Percentiles rank a stretch among this genome's conserved stretches.
Evolutionary conservation across 176 grass and related monocot genomes (phyloP).

Genomic region (Eleusine indica): DNA sequence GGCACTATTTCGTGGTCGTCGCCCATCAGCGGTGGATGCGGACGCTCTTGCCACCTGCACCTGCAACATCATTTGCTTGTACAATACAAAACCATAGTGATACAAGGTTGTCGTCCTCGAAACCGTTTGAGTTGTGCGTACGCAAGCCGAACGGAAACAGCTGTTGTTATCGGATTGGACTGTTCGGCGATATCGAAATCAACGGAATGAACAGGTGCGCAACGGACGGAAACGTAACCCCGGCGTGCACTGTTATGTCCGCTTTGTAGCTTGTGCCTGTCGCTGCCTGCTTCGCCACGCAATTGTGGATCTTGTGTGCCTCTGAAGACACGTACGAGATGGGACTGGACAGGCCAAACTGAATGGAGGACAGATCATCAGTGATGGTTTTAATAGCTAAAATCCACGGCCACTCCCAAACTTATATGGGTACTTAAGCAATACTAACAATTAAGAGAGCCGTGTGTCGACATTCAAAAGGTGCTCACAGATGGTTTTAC

Average conservation of each 20-base stretch:
- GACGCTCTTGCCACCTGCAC: not conserved
- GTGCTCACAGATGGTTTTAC: too few species aligned
- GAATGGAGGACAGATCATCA: not conserved
- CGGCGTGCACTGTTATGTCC: not conserved
- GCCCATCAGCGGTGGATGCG: not conserved
- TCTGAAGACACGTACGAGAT: conserved; percentile 20
- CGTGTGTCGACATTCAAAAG: not conserved
- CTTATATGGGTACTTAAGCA: not conserved
- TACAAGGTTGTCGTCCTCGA: not conserved
- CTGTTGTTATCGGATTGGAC: not conserved
- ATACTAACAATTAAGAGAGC: not conserved
- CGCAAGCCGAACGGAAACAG: not conserved
- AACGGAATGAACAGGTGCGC: not conserved
- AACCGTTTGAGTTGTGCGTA: not conserved
- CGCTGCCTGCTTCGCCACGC: not conserved
- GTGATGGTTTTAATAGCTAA: not conserved
- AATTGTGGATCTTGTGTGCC: conserved; percentile 8
- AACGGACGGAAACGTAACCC: not conserved
- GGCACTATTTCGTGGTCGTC: conserved; percentile 5
- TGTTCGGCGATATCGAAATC: not conserved
- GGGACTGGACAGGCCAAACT: conserved; percentile 14
- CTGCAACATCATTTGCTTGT: not conserved
- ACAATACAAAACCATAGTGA: not conserved
- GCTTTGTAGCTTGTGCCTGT: not conserved
- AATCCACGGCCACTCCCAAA: not conserved